A percentile compares a stretch with the other conserved stretches of the same genome.
phyloP scores from a whole-genome alignment of 148 eudicot species.

The Rhododendron ovatum region DNA sequence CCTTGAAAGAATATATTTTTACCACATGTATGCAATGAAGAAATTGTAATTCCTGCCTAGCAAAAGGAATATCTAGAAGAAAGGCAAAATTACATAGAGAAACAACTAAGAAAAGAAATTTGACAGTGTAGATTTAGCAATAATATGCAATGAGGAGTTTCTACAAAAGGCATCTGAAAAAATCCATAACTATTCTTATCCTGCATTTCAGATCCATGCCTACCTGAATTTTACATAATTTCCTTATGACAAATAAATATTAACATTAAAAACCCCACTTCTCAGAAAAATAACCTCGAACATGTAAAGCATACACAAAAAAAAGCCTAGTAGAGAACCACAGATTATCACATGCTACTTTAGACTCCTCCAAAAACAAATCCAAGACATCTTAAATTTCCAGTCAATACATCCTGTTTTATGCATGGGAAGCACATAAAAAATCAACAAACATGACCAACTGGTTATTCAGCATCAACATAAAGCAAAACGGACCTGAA shows the following conservation, averaged over 20 bases:
- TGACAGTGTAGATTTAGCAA: background rate
- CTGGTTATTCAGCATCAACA: background rate
- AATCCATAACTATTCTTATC: background rate
- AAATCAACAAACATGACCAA: conserved; percentile 19
- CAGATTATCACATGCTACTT: background rate
- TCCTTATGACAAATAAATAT: background rate
- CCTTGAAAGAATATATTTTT: background rate
- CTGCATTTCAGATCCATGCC: background rate
- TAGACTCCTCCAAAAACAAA: background rate
- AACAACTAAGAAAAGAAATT: background rate
- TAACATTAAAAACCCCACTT: background rate
- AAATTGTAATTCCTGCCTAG: background rate
- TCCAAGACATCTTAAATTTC: background rate
- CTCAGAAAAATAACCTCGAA: background rate
- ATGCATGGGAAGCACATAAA: background rate
- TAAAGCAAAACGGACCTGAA: conserved; percentile 63
- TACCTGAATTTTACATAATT: background rate
- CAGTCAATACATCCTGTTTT: background rate
- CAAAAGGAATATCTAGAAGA: background rate
- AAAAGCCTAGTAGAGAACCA: background rate
- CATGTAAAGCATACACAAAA: background rate
- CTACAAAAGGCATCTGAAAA: background rate
- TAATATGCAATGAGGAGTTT: background rate
- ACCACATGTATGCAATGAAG: background rate
- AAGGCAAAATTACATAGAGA: background rate